Evolutionary conservation across 148 eudicot genomes (phyloP).

Genomic region (Nepenthes gracilis): DNA sequence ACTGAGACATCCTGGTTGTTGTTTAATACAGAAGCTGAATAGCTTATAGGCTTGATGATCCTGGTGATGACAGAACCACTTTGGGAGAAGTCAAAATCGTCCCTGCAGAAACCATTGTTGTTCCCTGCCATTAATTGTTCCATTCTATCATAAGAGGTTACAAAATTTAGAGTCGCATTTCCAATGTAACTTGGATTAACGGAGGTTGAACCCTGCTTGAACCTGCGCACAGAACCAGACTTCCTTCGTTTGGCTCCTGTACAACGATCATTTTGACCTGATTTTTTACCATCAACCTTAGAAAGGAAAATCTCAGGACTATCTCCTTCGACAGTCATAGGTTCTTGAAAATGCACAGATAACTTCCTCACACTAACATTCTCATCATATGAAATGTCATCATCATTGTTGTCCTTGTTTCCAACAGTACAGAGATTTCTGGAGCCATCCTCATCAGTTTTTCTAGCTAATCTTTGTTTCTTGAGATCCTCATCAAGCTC

Average conservation of each 20-base stretch:
- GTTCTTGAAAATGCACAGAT: slow-evolving; percentile 20
- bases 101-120: slow-evolving; percentile 22
- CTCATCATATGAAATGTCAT: slow-evolving; percentile 11
- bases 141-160: slow-evolving; percentile 8
- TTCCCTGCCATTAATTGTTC: slow-evolving; percentile 22
- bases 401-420: slow-evolving; percentile 22
- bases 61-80: slow-evolving; percentile 32
- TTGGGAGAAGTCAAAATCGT: slow-evolving; percentile 26
- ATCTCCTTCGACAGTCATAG: slow-evolving; percentile 22
- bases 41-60: slow-evolving; percentile 71
- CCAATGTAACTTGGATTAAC: slow-evolving; percentile 17
- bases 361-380: slow-evolving; percentile 13
- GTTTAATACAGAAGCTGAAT: slow-evolving; percentile 41
- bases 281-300: slow-evolving; percentile 31
- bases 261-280: slow-evolving; percentile 36
- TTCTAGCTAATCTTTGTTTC: slow-evolving; percentile 16
- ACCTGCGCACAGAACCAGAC: slow-evolving; percentile 80
- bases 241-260: slow-evolving; percentile 77
- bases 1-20: slow-evolving; percentile 51
- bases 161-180: slow-evolving; percentile 8
- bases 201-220: slow-evolving; percentile 34
- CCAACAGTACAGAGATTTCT: slow-evolving; percentile 13
- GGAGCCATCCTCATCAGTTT: slow-evolving; percentile 24
- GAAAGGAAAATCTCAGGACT: slow-evolving; percentile 24
- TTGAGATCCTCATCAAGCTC: slow-evolving; percentile 16